These are phyloP conservation scores for Saccharomycopsis sp. DNA, from an alignment of 805 yeast genomes.

Conservation along the genomic window DNA sequence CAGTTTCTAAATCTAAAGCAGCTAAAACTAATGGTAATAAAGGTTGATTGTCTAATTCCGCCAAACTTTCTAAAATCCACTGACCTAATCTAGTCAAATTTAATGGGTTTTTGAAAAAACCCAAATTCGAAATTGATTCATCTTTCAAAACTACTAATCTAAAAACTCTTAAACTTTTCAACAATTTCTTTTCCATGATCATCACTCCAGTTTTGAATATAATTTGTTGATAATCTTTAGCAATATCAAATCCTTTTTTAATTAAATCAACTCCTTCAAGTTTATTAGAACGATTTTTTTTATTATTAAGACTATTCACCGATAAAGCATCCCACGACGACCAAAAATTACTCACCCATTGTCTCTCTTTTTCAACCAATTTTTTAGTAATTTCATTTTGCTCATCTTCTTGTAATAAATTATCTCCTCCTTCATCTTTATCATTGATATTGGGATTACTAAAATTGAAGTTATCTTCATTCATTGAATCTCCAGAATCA, in stretches of 20 bases:
- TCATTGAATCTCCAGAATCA: conserved; percentile 16
- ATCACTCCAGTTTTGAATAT: conserved; percentile 84
- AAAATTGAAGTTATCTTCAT: conserved; percentile 5
- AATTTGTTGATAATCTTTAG: conserved; percentile 73
- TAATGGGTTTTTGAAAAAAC: conserved; percentile 74
- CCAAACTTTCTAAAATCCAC: conserved; percentile 86
- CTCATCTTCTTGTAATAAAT: conserved; percentile 10
- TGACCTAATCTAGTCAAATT: conserved; percentile 75
- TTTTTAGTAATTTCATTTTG: conserved; percentile 16
- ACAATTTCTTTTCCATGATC: conserved; percentile 70
- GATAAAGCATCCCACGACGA: conserved; percentile 50
- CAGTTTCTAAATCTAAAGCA: conserved; percentile 58
- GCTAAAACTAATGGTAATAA: conserved; percentile 81
- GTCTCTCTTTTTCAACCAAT: conserved; percentile 38
- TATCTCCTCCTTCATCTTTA: conserved; percentile 24
- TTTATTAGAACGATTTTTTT: conserved; percentile 11
- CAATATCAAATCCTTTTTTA: conserved; percentile 65
- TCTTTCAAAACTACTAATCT: conserved; percentile 83
- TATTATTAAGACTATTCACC: neutral
- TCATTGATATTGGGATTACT: conserved; percentile 23
- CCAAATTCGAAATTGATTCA: conserved; percentile 57
- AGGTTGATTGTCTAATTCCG: conserved; percentile 57
- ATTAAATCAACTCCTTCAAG: conserved; percentile 39
- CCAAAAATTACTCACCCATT: conserved; percentile 72
- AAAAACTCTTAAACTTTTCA: conserved; percentile 71